Conservation (phyloP, 306 rosid species). For the Sindora glabra region DNA sequence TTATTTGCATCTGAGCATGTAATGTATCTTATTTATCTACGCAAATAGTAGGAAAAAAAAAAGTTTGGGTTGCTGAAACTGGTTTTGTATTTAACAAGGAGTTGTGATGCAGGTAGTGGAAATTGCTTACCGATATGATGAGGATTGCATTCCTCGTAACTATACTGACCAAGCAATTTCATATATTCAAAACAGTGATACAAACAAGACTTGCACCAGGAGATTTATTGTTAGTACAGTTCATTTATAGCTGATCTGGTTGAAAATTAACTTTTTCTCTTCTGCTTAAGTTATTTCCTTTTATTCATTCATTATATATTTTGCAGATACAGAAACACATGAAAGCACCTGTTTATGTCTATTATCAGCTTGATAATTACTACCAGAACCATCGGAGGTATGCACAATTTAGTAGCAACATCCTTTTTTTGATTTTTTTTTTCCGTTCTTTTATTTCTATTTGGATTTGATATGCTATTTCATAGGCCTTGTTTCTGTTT, state of each 20-base stretch:
- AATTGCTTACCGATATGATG: slow-evolving; percentile 44
- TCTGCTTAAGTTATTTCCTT: neutral
- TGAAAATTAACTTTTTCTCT: neutral
- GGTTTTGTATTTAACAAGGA: neutral
- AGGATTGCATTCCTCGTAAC: slow-evolving; percentile 40
- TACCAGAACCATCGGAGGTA: slow-evolving; percentile 92
- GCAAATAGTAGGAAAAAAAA: neutral
- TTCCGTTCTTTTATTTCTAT: neutral
- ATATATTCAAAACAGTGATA: slow-evolving; percentile 40
- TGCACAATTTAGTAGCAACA: neutral
- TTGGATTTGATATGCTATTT: too few relatives aligned
- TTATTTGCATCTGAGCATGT: slow-evolving; percentile 30
- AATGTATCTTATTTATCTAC: slow-evolving; percentile 9
- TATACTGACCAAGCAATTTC: slow-evolving; percentile 17
- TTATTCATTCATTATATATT: neutral
- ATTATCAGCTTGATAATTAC: slow-evolving; percentile 77
- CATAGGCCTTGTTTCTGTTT: too few relatives aligned
- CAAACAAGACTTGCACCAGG: slow-evolving; percentile 60
- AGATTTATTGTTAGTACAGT: slow-evolving; percentile 49
- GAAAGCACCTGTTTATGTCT: slow-evolving; percentile 65
- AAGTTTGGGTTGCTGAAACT: neutral
- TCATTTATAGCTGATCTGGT: neutral
- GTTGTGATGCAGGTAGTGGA: slow-evolving; percentile 59
- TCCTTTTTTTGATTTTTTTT: neutral
- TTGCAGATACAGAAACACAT: slow-evolving; percentile 61